Percentiles rank a stretch among this genome's conserved stretches.
phyloP scores from a whole-genome alignment of 257 asterid genomes.

The Solanum chiquidenum region DNA sequence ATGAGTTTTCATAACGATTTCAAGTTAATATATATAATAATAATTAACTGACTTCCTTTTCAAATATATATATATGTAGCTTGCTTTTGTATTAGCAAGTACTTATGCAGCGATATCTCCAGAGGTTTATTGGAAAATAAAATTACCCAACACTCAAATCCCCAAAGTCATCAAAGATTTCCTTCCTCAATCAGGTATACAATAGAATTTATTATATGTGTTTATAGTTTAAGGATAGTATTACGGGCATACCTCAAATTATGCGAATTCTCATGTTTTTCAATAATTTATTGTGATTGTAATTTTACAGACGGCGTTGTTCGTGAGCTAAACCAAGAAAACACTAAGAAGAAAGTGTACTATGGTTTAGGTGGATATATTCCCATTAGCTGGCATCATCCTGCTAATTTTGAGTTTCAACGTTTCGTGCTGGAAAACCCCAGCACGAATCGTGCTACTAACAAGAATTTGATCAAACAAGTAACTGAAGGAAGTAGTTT shows the following conservation, averaged over 20 bases:
- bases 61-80: neutral
- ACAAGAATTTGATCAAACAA: neutral
- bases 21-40: neutral
- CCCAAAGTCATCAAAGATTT: constrained; percentile 12
- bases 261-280: neutral
- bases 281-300: neutral
- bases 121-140: constrained; percentile 18
- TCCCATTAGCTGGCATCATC: neutral
- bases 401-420: neutral
- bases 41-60: neutral
- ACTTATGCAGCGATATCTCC: constrained; percentile 12
- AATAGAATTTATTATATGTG: neutral
- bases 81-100: constrained; percentile 2
- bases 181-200: neutral
- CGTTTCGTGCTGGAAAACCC: neutral
- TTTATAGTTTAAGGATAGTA: no score
- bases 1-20: no score
- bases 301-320: neutral
- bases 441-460: neutral
- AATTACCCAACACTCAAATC: constrained; percentile 13
- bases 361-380: neutral
- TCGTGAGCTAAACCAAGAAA: neutral
- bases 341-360: neutral
- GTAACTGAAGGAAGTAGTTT: neutral
- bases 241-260: neutral